Evolutionary conservation across 805 yeast species (phyloP).

Genomic region (Myxozyma kluyveri): DNA sequence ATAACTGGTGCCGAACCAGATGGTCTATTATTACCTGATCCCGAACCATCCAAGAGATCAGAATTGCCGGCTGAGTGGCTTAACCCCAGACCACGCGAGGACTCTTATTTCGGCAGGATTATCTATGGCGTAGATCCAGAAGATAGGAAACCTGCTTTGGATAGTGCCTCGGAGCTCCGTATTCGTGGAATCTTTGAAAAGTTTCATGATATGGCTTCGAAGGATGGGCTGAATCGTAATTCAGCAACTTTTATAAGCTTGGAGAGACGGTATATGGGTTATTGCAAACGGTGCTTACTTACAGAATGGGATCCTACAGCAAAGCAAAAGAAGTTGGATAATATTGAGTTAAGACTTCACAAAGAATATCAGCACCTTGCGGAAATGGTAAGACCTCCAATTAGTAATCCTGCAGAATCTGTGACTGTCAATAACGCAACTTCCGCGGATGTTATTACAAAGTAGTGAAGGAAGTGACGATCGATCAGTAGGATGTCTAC

Average conservation of each 20-base stretch:
- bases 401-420: too few species aligned
- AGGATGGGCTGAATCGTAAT: conserved; percentile 6
- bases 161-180: too few species aligned
- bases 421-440: too few species aligned
- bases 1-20: conserved; percentile 12
- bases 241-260: neutral
- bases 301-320: conserved; percentile 1
- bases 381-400: too few species aligned
- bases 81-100: too few species aligned
- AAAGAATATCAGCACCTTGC: too few species aligned
- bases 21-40: conserved; percentile 12
- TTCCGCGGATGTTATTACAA: neutral
- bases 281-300: neutral
- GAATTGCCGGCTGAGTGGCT: neutral
- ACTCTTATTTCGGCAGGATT: too few species aligned
- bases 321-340: neutral
- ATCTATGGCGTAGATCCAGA: neutral
- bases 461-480: neutral
- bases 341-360: neutral
- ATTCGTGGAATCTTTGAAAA: conserved; percentile 1
- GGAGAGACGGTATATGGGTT: conserved; percentile 3
- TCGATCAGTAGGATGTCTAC: neutral
- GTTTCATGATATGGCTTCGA: conserved; percentile 2
- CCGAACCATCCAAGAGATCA: neutral
- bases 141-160: neutral